Conservation (phyloP, 2,329 filamentous ascomycete genomes). For the Orbilia quercus region DNA sequence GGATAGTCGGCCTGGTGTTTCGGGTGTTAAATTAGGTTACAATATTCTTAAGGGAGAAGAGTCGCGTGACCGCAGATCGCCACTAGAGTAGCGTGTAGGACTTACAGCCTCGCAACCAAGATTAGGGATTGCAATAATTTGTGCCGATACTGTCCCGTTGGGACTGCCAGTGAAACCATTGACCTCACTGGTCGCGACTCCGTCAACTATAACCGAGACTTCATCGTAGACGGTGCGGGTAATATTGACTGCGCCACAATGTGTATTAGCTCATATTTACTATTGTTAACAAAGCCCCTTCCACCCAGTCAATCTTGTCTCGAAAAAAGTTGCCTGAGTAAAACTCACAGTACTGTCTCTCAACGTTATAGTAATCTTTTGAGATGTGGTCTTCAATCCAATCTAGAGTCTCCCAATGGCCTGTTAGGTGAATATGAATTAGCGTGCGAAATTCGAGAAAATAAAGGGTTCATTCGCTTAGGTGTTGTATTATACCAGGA, state of each 20-base stretch:
- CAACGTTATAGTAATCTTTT: conserved; percentile 46
- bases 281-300: too few relatives aligned
- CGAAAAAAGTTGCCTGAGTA: conserved; percentile 52
- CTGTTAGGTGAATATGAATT: conserved; percentile 35
- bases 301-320: too few relatives aligned
- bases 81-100: too few relatives aligned
- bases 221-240: conserved; percentile 31
- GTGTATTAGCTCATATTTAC: conserved; percentile 31
- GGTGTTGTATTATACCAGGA: conserved; percentile 65
- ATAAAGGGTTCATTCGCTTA: conserved; percentile 58
- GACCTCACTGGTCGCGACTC: neutral
- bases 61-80: too few relatives aligned
- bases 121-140: conserved; percentile 67
- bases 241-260: conserved; percentile 44
- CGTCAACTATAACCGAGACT: conserved; percentile 23
- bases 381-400: conserved; percentile 57
- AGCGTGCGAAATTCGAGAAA: neutral
- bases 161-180: conserved; percentile 67
- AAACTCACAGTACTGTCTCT: conserved; percentile 54
- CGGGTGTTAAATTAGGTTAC: neutral
- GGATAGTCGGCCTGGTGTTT: conserved; percentile 67
- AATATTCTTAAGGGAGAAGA: neutral
- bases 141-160: conserved; percentile 64
- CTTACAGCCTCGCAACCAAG: conserved; percentile 67
- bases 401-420: conserved; percentile 57